Base-by-base conservation (phyloP, 805 yeast species). In the Monosporozyma servazzii region DNA sequence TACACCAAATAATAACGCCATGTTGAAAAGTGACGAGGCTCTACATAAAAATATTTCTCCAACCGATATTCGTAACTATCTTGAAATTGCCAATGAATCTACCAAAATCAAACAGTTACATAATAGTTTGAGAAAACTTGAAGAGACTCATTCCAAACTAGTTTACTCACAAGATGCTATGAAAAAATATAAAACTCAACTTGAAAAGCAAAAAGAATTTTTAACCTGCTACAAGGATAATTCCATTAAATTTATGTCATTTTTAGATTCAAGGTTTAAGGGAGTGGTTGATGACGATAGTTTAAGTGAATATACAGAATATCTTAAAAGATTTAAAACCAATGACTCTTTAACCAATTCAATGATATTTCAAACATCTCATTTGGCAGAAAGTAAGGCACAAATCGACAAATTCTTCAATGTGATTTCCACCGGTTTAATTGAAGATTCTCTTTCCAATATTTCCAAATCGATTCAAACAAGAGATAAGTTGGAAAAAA, bases 191-290 rank as follows among this genome's bases (percentile, higher is more conserved):
- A 30, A 30, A 18, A 18, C 11, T 25, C 23, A 37, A 37, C 17
- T 30, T 31, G 29, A 51, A 45, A 45, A 17, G 11, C 21, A 44
- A 39, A 42, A 13, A 21, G 13, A 23, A 13, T 20, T 53, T 18
- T 29, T 45, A 31, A 20, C 44, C 1, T 51, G 40, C 33, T 55
- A 48, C 21, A 51, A 49, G 21, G 47, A 49, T 9, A 41, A 44
- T 20, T 40, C 55, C 1, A 29, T 49, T 9, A 31, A 39, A 6
- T 55, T 55, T 36, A 43, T 53, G 51, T 39, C 33, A 17, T 25
- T 13, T 13, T 25, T 54, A 30, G 36, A 31, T 23, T 31, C 20
- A 13, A 39, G n/a, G 18, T 47, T 49, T 9, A 41, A 45, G 3
- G 51, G 49, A 2, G 3, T 51, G 5, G 37, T 54, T 3, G 27